Conservation (phyloP, 192 early-diverging fungal species). For the Gigaspora rosea region DNA sequence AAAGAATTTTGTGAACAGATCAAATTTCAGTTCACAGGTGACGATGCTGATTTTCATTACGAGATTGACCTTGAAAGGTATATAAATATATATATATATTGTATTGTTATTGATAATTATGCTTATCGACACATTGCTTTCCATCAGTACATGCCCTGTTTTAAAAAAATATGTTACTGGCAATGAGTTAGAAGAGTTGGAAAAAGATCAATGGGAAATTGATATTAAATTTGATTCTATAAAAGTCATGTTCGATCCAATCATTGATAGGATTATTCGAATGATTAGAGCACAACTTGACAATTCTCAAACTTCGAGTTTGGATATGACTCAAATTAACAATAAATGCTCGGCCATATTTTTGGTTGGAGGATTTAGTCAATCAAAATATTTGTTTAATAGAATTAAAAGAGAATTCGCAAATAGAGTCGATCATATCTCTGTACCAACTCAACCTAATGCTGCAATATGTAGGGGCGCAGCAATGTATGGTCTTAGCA, state of each 20-base stretch:
- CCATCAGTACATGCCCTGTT: neutral
- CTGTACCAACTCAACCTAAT: slow-evolving; percentile 41
- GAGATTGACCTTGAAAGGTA: slow-evolving; percentile 15
- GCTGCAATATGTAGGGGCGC: slow-evolving; percentile 57
- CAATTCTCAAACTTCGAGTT: slow-evolving; percentile 35
- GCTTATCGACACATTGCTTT: no score
- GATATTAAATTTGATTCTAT: slow-evolving; percentile 7
- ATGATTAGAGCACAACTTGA: slow-evolving; percentile 19
- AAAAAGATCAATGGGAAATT: neutral
- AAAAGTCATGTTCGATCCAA: slow-evolving; percentile 3
- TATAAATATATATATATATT: no score
- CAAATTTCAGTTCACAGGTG: slow-evolving; percentile 5
- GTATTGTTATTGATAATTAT: no score
- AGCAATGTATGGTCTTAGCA: slow-evolving; percentile 15
- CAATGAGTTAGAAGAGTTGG: neutral
- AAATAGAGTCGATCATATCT: slow-evolving; percentile 47
- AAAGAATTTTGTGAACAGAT: neutral
- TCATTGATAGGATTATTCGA: neutral
- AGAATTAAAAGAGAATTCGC: slow-evolving; percentile 49
- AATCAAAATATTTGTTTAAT: slow-evolving; percentile 45
- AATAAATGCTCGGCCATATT: slow-evolving; percentile 45
- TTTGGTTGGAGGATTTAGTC: slow-evolving; percentile 43
- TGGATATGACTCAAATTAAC: no score
- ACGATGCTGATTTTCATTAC: neutral
- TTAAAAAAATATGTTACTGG: slow-evolving; percentile 12